These are phyloP conservation scores for Noccaea bulbosa DNA, from an alignment of 345 rosid genomes.

Conservation along the genomic window DNA sequence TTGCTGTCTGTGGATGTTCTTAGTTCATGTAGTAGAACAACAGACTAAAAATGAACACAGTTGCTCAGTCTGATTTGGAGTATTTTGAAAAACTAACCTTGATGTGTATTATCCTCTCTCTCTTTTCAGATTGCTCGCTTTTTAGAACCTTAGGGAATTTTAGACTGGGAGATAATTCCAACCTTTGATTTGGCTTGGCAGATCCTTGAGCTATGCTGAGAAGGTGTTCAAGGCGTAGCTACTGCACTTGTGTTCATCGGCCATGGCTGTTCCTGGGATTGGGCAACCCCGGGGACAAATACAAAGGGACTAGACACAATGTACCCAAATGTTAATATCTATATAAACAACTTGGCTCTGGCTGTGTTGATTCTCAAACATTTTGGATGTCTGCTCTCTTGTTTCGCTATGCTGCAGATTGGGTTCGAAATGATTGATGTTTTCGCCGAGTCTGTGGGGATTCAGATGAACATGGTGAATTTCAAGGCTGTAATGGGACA, in stretches of 20 bases:
- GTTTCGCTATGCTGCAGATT: constrained; percentile 29
- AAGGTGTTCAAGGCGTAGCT: constrained; percentile 50
- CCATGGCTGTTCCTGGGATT: constrained; percentile 89
- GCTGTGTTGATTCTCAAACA: constrained; percentile 9
- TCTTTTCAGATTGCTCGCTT: constrained; percentile 20
- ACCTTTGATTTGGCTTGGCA: background rate
- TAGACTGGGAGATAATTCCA: constrained; percentile 1
- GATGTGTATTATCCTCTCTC: background rate
- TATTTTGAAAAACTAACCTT: constrained; percentile 13
- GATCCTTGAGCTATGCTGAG: constrained; percentile 32
- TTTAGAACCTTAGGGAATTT: constrained; percentile 1
- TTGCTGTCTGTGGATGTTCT: background rate
- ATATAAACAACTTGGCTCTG: background rate
- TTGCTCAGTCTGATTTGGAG: background rate
- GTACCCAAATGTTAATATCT: constrained; percentile 44
- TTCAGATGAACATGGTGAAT: constrained; percentile 52
- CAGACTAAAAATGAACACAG: background rate
- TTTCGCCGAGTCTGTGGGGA: constrained; percentile 67
- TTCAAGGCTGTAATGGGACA: constrained; percentile 80
- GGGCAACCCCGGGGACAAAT: constrained; percentile 92
- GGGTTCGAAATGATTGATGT: constrained; percentile 84
- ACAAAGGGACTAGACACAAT: constrained; percentile 80
- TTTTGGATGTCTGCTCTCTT: constrained; percentile 1
- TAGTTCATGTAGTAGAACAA: background rate
- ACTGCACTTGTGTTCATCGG: constrained; percentile 55